Conservation (phyloP, 768 basidiomycete genomes). For the Pleurotus platypus region DNA sequence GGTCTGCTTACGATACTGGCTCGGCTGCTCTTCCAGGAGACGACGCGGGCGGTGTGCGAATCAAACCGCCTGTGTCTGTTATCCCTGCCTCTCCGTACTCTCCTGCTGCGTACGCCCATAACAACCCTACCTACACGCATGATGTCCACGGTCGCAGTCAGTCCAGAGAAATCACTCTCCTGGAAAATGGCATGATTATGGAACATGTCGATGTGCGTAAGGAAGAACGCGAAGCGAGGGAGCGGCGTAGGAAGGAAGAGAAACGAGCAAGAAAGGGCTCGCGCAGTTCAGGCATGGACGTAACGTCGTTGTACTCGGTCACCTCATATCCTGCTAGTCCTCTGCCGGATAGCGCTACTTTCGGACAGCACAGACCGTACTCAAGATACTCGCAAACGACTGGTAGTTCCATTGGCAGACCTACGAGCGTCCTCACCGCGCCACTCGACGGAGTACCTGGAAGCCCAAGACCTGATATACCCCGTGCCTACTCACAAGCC, state of each 20-base stretch:
- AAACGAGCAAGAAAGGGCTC: slow-evolving; percentile 73
- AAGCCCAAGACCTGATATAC: slow-evolving; percentile 58
- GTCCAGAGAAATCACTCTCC: slow-evolving; percentile 72
- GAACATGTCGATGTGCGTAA: slow-evolving; percentile 82
- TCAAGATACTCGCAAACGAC: slow-evolving; percentile 54
- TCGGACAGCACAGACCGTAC: slow-evolving; percentile 37
- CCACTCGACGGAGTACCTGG: slow-evolving; percentile 21
- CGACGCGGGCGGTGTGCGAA: slow-evolving; percentile 64
- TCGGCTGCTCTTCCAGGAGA: slow-evolving; percentile 43
- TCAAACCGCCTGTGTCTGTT: slow-evolving; percentile 48
- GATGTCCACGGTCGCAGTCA: slow-evolving; percentile 44
- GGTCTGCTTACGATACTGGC: slow-evolving; percentile 72
- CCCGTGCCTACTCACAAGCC: slow-evolving; percentile 70
- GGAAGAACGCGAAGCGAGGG: slow-evolving; percentile 74
- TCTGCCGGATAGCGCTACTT: slow-evolving; percentile 54
- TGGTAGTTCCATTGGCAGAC: slow-evolving; percentile 41
- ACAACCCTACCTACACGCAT: slow-evolving; percentile 34
- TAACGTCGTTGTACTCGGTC: slow-evolving; percentile 68
- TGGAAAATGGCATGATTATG: slow-evolving; percentile 87
- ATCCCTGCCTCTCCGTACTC: slow-evolving; percentile 1
- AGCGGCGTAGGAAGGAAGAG: slow-evolving; percentile 68
- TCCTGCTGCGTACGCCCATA: slow-evolving; percentile 17
- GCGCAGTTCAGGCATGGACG: slow-evolving; percentile 65
- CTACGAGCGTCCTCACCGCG: slow-evolving; percentile 58
- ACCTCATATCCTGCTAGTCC: slow-evolving; percentile 34